phyloP scores from a whole-genome alignment of 768 basidiomycete genomes.

The Calocybe gangraenosa region DNA sequence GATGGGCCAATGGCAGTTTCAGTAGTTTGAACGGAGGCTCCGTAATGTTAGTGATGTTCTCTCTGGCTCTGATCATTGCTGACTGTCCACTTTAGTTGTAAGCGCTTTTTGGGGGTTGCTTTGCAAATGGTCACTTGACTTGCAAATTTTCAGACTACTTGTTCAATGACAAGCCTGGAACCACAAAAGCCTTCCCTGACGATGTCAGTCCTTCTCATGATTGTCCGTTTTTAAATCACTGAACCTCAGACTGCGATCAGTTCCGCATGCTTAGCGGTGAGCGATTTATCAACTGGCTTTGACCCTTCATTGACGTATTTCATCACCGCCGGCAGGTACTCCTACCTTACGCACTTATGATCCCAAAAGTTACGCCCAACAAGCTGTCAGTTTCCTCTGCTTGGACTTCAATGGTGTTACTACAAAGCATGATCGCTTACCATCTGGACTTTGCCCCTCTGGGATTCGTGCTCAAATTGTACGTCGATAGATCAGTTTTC shows the following conservation, averaged over 20 bases:
- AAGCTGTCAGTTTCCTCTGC: constrained; percentile 45
- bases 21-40: constrained; percentile 36
- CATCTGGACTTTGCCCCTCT: constrained; percentile 35
- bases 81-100: constrained; percentile 24
- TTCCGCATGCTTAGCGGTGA: constrained; percentile 52
- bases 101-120: constrained; percentile 4
- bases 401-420: constrained; percentile 41
- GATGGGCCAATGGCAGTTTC: constrained; percentile 47
- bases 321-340: constrained; percentile 28
- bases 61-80: neutral
- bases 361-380: constrained; percentile 36
- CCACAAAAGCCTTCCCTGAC: constrained; percentile 51
- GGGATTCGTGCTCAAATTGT: constrained; percentile 51
- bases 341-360: constrained; percentile 45
- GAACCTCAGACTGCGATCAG: constrained; percentile 21
- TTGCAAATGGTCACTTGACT: constrained; percentile 1
- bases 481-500: constrained; percentile 20
- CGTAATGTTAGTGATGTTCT: constrained; percentile 33
- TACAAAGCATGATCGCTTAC: constrained; percentile 34
- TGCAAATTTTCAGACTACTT: constrained; percentile 36
- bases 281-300: constrained; percentile 7
- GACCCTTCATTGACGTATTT: neutral
- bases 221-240: constrained; percentile 2
- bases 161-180: constrained; percentile 40
- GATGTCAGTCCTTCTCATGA: constrained; percentile 31